Evolutionary conservation across 1,284 basidiomycete species (phyloP).

Genomic region (Boletus smithii): DNA sequence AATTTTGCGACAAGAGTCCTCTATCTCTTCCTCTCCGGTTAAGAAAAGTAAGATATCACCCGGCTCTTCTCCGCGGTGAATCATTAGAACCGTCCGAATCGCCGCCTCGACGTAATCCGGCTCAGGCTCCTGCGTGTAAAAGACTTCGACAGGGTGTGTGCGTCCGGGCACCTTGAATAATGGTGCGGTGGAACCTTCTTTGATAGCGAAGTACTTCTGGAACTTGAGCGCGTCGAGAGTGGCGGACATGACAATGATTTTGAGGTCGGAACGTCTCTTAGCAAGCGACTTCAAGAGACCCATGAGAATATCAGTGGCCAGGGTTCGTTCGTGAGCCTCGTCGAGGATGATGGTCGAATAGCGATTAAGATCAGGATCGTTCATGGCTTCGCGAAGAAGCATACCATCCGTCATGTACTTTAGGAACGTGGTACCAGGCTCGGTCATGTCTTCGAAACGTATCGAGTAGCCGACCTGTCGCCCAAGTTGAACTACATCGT

Average conservation of each 20-base stretch:
- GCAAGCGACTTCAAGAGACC: slow-evolving; percentile 80
- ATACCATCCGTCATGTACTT: slow-evolving; percentile 99
- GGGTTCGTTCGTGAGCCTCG: slow-evolving; percentile 97
- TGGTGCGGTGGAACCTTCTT: slow-evolving; percentile 59
- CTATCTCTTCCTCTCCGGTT: slow-evolving; percentile 98
- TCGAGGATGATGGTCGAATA: slow-evolving; percentile 99
- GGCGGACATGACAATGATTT: slow-evolving; percentile 98
- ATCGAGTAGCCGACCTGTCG: slow-evolving; percentile 98
- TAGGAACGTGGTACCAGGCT: slow-evolving; percentile 85
- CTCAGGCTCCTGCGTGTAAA: slow-evolving; percentile 95
- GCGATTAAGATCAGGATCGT: slow-evolving; percentile 83
- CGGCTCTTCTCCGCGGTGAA: slow-evolving; percentile 92
- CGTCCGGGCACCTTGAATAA: slow-evolving; percentile 95
- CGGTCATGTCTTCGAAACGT: slow-evolving; percentile 98
- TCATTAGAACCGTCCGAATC: slow-evolving; percentile 95
- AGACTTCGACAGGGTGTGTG: slow-evolving; percentile 94
- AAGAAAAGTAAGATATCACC: slow-evolving; percentile 95
- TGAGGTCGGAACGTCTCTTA: slow-evolving; percentile 82
- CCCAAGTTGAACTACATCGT: slow-evolving; percentile 72
- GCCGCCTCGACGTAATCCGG: slow-evolving; percentile 97
- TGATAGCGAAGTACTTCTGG: slow-evolving; percentile 88
- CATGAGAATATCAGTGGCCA: slow-evolving; percentile 99
- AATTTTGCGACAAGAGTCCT: slow-evolving; percentile 94
- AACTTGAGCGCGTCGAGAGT: slow-evolving; percentile 97
- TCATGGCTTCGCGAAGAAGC: slow-evolving; percentile 96